These are phyloP conservation scores for Nannochloris sp. DNA, from an alignment of 139 green algal species.

Conservation along the genomic window DNA sequence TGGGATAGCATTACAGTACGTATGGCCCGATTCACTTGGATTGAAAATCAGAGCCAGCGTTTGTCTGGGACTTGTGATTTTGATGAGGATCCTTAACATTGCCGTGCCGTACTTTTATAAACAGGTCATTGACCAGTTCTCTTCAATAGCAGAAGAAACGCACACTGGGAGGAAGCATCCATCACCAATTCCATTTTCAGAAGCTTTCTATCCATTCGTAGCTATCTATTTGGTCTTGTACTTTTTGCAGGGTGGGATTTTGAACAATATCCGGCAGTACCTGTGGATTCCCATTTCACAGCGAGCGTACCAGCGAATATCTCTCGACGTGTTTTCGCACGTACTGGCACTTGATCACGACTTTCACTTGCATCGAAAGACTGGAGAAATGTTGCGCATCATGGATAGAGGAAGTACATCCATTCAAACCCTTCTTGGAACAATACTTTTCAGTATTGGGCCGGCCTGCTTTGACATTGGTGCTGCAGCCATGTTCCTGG, in stretches of 20 bases:
- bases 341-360: slow-evolving; percentile 65
- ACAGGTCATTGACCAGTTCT: slow-evolving; percentile 44
- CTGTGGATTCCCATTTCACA: slow-evolving; percentile 74
- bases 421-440: slow-evolving; percentile 67
- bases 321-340: slow-evolving; percentile 63
- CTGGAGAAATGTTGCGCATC: slow-evolving; percentile 70
- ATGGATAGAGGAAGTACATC: slow-evolving; percentile 63
- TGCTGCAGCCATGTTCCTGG: slow-evolving; percentile 61
- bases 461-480: slow-evolving; percentile 75
- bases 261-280: slow-evolving; percentile 63
- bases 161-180: slow-evolving; percentile 4
- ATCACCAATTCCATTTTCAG: slow-evolving; percentile 23
- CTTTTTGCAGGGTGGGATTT: slow-evolving; percentile 39
- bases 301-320: slow-evolving; percentile 37
- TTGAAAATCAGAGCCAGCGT: slow-evolving; percentile 27
- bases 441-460: slow-evolving; percentile 68
- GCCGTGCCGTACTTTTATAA: slow-evolving; percentile 62
- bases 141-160: neutral
- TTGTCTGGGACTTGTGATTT: slow-evolving; percentile 57
- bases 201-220: slow-evolving; percentile 37
- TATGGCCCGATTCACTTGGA: slow-evolving; percentile 2
- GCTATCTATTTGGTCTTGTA: slow-evolving; percentile 20
- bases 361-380: slow-evolving; percentile 82
- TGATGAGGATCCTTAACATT: slow-evolving; percentile 63
- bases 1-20: slow-evolving; percentile 3